A percentile compares a stretch with the other conserved stretches of the same genome.
Evolutionary conservation across 176 grass and related monocot species (phyloP).

Genomic region (Cenchrus americanus): DNA sequence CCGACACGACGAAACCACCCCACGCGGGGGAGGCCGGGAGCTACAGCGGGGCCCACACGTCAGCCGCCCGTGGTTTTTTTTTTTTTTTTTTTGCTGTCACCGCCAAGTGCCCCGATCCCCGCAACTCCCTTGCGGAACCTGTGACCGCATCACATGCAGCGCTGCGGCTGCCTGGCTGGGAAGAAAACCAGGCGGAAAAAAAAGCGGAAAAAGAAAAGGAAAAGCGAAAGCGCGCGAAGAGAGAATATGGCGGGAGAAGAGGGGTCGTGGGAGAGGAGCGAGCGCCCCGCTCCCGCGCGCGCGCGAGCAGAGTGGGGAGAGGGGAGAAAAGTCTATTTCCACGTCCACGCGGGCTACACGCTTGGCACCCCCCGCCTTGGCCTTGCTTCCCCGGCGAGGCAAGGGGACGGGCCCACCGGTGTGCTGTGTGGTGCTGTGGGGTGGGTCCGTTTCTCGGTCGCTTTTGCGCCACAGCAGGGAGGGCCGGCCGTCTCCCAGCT

Average conservation of each 20-base stretch:
- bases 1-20: not conserved
- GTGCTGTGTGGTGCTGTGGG: too few species aligned
- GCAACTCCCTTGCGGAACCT: not conserved
- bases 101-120: conserved; percentile 2
- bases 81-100: too few species aligned
- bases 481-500: conserved; percentile 25
- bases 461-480: conserved; percentile 21
- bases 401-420: not conserved
- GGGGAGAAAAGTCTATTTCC: not conserved
- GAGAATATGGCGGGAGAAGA: conserved; percentile 6
- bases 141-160: not conserved
- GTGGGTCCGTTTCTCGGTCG: conserved; percentile 22
- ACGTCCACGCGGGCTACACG: conserved; percentile 1
- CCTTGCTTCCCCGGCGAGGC: conserved; percentile 8
- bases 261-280: too few species aligned
- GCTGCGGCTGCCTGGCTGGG: not conserved
- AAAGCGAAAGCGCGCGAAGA: not conserved
- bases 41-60: not conserved
- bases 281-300: not conserved
- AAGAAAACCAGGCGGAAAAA: not conserved
- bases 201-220: not conserved
- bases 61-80: not conserved
- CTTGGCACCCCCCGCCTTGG: not conserved
- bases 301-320: not conserved
- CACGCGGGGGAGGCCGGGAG: too few species aligned